Evolutionary conservation across 164 flowering plant genomes (phyloP), one percentile per base, ranked within the genome.

Genomic region (Litsea cubeba): DNA sequence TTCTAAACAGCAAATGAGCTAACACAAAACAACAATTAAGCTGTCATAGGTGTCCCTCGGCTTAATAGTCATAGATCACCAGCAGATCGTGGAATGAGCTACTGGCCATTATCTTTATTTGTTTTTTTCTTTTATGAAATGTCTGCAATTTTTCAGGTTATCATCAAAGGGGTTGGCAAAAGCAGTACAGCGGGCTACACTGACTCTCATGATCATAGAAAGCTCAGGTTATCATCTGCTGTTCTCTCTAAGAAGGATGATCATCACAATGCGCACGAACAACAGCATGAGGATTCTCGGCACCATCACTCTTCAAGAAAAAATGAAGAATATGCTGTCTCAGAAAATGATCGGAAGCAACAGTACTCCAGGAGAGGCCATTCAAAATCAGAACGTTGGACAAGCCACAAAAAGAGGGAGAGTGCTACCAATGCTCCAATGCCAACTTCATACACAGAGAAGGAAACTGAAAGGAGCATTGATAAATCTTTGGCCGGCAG

Each of bases 301-400:
- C 86, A 73, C 25, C 81, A 66, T 57, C 80, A 76, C 22, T 70
- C 83, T 62, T 80, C 88, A 68, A 82, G 83, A 80, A 89, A 81
- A 77, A 84, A 79, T 49, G 77, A 75, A 75, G 98, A 90, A 76
- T 88, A 85, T 75, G 92, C 84, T 76, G 84, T 86, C 20, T 82
- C 91, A 25, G 97, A 40, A 40, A 40, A 89, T 79, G 92, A 94
- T 58, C 97, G 90, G 60, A 90, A 50, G 71, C 66, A 80, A 72
- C 85, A 81, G 35, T 81, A 82, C 68, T 88, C 89, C 18, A 84
- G 78, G 73, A 89, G 85, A 75, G 97, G 98, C 50, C 89, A 94
- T 32, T 88, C 97, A 26, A 92, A 96, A 75, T 69, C 90, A 81
- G 98, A 96, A 76, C 89, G 93, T 6, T 94, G 97, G 97, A 79